Evolutionary conservation across 1,284 basidiomycete genomes (phyloP).

Genomic region (Exobasidium rhododendri): DNA sequence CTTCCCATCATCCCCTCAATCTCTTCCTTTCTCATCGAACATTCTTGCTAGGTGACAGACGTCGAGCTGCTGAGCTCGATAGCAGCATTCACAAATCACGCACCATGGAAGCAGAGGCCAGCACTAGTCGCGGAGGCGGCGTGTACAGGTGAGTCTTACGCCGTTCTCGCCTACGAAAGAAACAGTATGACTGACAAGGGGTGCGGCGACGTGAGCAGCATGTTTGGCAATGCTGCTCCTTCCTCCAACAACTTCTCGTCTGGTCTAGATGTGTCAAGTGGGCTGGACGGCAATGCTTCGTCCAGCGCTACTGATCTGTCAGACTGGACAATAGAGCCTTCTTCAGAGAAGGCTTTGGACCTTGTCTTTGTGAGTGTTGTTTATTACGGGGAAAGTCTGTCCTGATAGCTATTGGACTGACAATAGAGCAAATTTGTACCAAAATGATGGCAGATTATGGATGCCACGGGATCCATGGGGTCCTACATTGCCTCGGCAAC

Average conservation of each 20-base stretch:
- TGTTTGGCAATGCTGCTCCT: conserved; percentile 15
- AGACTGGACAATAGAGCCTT: conserved; percentile 13
- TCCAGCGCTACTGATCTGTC: conserved; percentile 4
- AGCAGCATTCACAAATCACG: too few relatives aligned
- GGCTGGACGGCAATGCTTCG: not conserved
- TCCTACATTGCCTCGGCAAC: conserved; percentile 64
- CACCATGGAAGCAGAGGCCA: not conserved
- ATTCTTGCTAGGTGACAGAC: too few relatives aligned
- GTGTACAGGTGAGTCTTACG: conserved; percentile 13
- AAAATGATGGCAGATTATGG: conserved; percentile 39
- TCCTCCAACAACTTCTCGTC: not conserved
- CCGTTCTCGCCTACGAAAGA: too few relatives aligned
- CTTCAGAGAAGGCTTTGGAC: conserved; percentile 36
- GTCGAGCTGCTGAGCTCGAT: too few relatives aligned
- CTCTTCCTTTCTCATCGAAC: too few relatives aligned
- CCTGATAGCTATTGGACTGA: too few relatives aligned
- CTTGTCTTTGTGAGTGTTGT: conserved; percentile 45
- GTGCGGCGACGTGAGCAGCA: too few relatives aligned
- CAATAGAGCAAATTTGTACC: not conserved
- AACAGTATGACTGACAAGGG: too few relatives aligned
- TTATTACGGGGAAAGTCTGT: not conserved
- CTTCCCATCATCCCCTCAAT: too few relatives aligned
- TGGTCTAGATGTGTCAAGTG: not conserved
- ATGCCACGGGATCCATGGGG: conserved; percentile 55
- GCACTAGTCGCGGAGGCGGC: not conserved